Conservation (phyloP, 352 stramenopile genomes). For the Phytophthora meadii region DNA sequence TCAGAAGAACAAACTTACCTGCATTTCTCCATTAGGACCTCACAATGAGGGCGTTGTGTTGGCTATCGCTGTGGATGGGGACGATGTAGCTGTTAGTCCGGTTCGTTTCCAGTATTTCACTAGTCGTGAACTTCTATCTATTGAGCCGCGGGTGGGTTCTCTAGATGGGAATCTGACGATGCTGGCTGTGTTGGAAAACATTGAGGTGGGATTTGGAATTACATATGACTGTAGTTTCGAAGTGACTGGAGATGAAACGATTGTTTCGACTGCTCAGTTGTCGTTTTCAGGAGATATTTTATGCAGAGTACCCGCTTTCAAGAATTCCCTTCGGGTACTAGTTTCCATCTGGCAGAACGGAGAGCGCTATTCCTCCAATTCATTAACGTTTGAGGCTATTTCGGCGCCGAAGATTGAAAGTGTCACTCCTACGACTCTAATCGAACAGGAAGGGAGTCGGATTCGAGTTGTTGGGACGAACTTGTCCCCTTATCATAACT, state of each 20-base stretch:
- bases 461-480: conserved; percentile 33
- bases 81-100: conserved; percentile 26
- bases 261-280: conserved; percentile 20
- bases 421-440: conserved; percentile 25
- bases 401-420: conserved; percentile 13
- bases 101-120: conserved; percentile 37
- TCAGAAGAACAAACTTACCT: conserved; percentile 25
- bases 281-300: conserved; percentile 12
- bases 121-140: conserved; percentile 23
- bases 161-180: conserved; percentile 31
- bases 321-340: conserved; percentile 7
- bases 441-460: conserved; percentile 16
- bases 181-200: conserved; percentile 19
- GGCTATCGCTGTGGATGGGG: conserved; percentile 33
- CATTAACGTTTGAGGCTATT: conserved; percentile 33
- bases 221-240: conserved; percentile 45
- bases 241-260: background rate
- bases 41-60: conserved; percentile 23
- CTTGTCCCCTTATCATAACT: conserved; percentile 15
- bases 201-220: conserved; percentile 9
- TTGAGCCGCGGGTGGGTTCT: conserved; percentile 36
- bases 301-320: conserved; percentile 16
- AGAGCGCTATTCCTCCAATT: conserved; percentile 40
- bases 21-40: conserved; percentile 21
- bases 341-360: conserved; percentile 48